Percentiles rank a stretch among this genome's conserved stretches.
Conservation (phyloP, 768 basidiomycete species). For the Phaffia tasmanica region DNA sequence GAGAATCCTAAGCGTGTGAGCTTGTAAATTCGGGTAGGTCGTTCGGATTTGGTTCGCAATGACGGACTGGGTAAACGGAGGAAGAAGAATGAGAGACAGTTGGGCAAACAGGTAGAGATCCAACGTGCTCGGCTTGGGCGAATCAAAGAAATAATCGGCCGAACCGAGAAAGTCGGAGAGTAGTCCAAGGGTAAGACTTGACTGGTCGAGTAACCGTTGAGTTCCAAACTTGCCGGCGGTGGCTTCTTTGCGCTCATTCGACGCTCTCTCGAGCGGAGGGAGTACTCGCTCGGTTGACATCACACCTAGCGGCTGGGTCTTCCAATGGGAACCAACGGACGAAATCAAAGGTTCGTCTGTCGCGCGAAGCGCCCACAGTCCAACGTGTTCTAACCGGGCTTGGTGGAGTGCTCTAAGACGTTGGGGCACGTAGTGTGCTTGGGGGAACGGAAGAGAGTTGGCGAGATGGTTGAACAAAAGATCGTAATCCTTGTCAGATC, state of each 20-base stretch:
- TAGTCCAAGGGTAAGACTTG: slow-evolving; percentile 10
- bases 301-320: slow-evolving; percentile 11
- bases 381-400: slow-evolving; percentile 11
- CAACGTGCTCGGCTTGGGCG: slow-evolving; percentile 8
- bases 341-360: background rate
- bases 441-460: slow-evolving; percentile 21
- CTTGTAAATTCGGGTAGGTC: slow-evolving; percentile 22
- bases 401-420: slow-evolving; percentile 17
- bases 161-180: slow-evolving; percentile 16
- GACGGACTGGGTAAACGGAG: slow-evolving; percentile 5
- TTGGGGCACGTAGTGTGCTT: slow-evolving; percentile 20
- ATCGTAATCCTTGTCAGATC: slow-evolving; percentile 15
- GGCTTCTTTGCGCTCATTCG: slow-evolving; percentile 13
- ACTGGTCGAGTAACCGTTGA: slow-evolving; percentile 9
- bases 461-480: slow-evolving; percentile 23
- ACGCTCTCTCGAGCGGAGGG: slow-evolving; percentile 11
- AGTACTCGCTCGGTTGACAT: slow-evolving; percentile 10
- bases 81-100: slow-evolving; percentile 22
- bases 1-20: slow-evolving; percentile 21
- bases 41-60: slow-evolving; percentile 20
- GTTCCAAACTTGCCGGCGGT: slow-evolving; percentile 11
- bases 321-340: background rate
- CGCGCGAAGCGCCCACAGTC: slow-evolving; percentile 17
- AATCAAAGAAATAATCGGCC: slow-evolving; percentile 15
- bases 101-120: slow-evolving; percentile 23